Conservation (phyloP, 441 rosid genomes). For the Jatropha podagrica region DNA sequence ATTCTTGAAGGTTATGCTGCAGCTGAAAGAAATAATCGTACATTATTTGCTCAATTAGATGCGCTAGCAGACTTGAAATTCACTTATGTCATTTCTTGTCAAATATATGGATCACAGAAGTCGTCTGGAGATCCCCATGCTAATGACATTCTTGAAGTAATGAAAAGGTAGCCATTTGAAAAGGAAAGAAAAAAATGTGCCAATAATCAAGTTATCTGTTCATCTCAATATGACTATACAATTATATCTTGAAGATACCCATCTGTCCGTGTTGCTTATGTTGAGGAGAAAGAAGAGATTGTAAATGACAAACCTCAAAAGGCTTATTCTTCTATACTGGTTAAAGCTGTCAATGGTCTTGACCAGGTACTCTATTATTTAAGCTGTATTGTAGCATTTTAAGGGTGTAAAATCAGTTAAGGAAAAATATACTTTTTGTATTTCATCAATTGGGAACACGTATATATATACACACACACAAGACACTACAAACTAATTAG, state of each 20-base stretch:
- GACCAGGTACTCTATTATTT: slow-evolving; percentile 64
- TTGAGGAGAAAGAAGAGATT: slow-evolving; percentile 93
- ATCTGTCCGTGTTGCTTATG: slow-evolving; percentile 93
- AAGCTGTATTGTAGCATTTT: neutral
- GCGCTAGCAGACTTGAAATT: slow-evolving; percentile 91
- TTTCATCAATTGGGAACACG: too few species aligned
- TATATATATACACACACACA: too few species aligned
- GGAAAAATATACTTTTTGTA: too few species aligned
- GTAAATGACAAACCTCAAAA: slow-evolving; percentile 35
- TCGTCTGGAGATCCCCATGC: slow-evolving; percentile 91
- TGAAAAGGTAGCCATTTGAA: slow-evolving; percentile 61
- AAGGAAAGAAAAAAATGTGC: slow-evolving; percentile 4
- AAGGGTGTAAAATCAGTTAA: neutral
- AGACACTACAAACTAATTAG: too few species aligned
- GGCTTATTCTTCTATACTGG: slow-evolving; percentile 83
- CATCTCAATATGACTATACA: slow-evolving; percentile 24
- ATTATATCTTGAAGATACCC: slow-evolving; percentile 63
- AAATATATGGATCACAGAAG: slow-evolving; percentile 82
- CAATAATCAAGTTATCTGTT: slow-evolving; percentile 2
- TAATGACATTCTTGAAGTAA: slow-evolving; percentile 77
- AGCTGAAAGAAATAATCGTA: slow-evolving; percentile 66
- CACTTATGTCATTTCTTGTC: slow-evolving; percentile 82
- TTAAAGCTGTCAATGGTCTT: slow-evolving; percentile 73
- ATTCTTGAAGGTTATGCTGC: slow-evolving; percentile 84
- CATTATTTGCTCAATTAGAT: slow-evolving; percentile 66